Base-by-base conservation (phyloP, 768 basidiomycete species). In the Boletus sp. region DNA sequence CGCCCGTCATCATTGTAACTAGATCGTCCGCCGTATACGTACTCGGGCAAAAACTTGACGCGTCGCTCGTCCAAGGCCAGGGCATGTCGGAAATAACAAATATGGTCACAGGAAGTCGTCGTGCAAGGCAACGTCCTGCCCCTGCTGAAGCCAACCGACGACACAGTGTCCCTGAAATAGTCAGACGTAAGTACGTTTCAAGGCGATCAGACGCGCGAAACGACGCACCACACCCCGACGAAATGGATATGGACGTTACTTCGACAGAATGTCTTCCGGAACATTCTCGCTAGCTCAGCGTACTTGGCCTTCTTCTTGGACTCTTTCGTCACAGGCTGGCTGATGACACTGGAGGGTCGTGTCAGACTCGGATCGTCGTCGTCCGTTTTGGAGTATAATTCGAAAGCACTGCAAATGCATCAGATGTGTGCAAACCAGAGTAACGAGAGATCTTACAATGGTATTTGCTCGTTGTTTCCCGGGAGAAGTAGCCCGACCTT, bases 31-130 rank as follows among this genome's bases (percentile, higher is more conserved):
- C 69, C 72, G 29, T 73, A 62, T 0, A 61, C 74, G 42, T 74
- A 77, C 51, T 79, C 77, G 0, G 79, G 79, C 3, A 76, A 54
- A 55, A 78, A 79, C 47, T 78, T 79, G 39, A 79, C 77, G 7
- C 79, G 71, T 25, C 72, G 65, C 43, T 79, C 79, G 52, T 79
- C 78, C 27, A 79, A 63, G 1, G 79, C 78, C 5, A 79, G 64
- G 1, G 76, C 78, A 59, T 79, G 78, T 7, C 78, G 72, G 51
- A 79, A 79, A 42, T 67, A 70, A 39, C 74, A 75, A 8, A 78
- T 65, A 47, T 76, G 71, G 33, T 70, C 59, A 47, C 59, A 64
- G 2, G 63, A 61, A 8, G 53, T 54, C 17, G 64, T 66, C 7
- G 74, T 74, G 21, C 53, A 57, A 6, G 78, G 75, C 7, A 76